Evolutionary conservation across 139 green algal species (phyloP).

Genomic region (Micromonas pusilla): DNA sequence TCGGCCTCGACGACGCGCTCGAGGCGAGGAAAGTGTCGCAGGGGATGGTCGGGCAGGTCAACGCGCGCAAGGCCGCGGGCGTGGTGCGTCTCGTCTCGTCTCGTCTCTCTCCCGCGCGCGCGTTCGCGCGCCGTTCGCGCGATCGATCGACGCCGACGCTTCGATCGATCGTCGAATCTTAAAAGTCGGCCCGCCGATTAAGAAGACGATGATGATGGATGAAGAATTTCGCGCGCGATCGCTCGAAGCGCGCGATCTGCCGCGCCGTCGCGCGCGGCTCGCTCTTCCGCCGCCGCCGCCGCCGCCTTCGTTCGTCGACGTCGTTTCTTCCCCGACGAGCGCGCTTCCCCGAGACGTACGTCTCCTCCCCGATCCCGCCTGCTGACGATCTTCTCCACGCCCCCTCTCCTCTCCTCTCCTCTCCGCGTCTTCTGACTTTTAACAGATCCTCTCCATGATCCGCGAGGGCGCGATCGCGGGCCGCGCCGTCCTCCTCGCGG

Average conservation of each 20-base stretch:
- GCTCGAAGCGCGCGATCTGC: too few relatives aligned
- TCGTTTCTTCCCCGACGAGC: neutral
- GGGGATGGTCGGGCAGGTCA: constrained; percentile 90
- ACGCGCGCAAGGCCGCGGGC: constrained; percentile 83
- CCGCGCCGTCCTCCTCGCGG: constrained; percentile 84
- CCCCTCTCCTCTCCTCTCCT: neutral
- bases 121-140: too few relatives aligned
- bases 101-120: too few relatives aligned
- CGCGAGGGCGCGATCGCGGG: constrained; percentile 56
- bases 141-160: too few relatives aligned
- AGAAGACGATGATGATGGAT: too few relatives aligned
- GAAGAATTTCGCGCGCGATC: too few relatives aligned
- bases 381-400: neutral
- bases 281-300: too few relatives aligned
- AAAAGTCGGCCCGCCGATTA: too few relatives aligned
- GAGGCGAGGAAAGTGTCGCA: constrained; percentile 86
- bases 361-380: neutral
- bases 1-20: constrained; percentile 89
- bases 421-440: too few relatives aligned
- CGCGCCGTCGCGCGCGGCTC: too few relatives aligned
- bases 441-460: constrained; percentile 87
- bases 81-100: constrained; percentile 88
- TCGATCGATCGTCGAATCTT: too few relatives aligned
- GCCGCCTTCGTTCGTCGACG: too few relatives aligned
- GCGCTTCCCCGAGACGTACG: neutral